Evolutionary conservation across 305 asterid genomes (phyloP), one percentile per base, ranked within the genome.

Genomic region (Fraxinus paxiana): DNA sequence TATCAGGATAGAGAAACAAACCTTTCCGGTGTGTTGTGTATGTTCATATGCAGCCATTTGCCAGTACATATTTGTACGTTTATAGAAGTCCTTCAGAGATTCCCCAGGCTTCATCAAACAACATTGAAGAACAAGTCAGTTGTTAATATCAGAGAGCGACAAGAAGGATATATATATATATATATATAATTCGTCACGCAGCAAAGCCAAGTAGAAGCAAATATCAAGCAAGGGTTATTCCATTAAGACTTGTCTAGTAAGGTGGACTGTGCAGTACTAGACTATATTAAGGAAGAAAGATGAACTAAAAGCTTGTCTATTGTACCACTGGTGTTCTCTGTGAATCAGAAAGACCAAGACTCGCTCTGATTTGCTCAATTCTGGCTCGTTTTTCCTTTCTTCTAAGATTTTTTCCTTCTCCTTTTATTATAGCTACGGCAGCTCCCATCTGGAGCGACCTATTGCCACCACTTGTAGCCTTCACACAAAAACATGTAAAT

Each of bases 41-140:
- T 95, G 98, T 80, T 95, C 97, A 83, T 92, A 90, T 61, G 99
- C 99, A 77, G 99, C 99, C 98, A 95, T 92, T 88, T 94, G 99
- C 99, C 99, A 95, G 92, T 95, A 95, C 94, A 88, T 87, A 85
- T 94, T 91, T 56, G 99, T 95, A 54, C 99, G 97, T 83, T 90
- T 92, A 77, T 90, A 95, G 90, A 95, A 95, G 87, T 95, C 97
- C 89, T 88, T 92, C 76, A 95, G 83, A 38, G 98, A 84, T 83
- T 95, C 99, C 67, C 98, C 99, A 24, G 97, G 97, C 99, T 93
- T 69, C 77, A 80, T 37, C 24, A 79, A 77, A 74, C 81, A 76
- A 85, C 43, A 20, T 73, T 33, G 46, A 26, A 73, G 35, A 83
- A 78, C 6, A 79, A 73, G 54, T 87, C 30, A 86, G 82, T 61